Evolutionary conservation across 441 rosid species (phyloP).

Genomic region (Macaranga tanarius): DNA sequence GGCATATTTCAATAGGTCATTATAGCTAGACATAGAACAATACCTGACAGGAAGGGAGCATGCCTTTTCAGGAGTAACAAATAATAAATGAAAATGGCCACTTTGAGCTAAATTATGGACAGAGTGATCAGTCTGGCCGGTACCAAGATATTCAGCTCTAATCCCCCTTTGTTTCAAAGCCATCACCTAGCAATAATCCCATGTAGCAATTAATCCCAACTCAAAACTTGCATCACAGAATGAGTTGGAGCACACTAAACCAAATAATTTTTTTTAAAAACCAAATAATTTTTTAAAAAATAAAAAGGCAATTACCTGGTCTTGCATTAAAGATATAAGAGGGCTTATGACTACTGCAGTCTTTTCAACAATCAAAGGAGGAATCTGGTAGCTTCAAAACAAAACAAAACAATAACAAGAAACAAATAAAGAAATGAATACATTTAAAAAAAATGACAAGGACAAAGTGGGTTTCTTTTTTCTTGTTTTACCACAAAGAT

Average conservation of each 20-base stretch:
- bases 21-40: not conserved
- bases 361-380: constrained; percentile 41
- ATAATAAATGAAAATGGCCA: constrained; percentile 42
- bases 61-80: constrained; percentile 56
- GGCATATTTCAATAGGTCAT: not conserved
- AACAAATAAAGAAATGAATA: not conserved
- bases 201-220: not conserved
- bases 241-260: not conserved
- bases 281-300: no score
- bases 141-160: constrained; percentile 49
- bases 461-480: not conserved
- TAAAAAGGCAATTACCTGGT: constrained; percentile 50
- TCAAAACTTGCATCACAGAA: not conserved
- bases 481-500: constrained; percentile 42
- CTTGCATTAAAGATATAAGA: constrained; percentile 55
- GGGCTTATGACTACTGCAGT: constrained; percentile 50
- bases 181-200: constrained; percentile 36
- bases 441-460: not conserved
- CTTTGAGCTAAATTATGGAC: constrained; percentile 38
- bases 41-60: constrained; percentile 41
- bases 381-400: constrained; percentile 44
- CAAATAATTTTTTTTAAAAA: no score
- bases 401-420: not conserved
- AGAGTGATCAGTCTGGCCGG: constrained; percentile 44
- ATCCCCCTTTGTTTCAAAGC: constrained; percentile 44